Base-by-base conservation (phyloP, 2,329 filamentous ascomycete species). In the Zopfia rhizophila region DNA sequence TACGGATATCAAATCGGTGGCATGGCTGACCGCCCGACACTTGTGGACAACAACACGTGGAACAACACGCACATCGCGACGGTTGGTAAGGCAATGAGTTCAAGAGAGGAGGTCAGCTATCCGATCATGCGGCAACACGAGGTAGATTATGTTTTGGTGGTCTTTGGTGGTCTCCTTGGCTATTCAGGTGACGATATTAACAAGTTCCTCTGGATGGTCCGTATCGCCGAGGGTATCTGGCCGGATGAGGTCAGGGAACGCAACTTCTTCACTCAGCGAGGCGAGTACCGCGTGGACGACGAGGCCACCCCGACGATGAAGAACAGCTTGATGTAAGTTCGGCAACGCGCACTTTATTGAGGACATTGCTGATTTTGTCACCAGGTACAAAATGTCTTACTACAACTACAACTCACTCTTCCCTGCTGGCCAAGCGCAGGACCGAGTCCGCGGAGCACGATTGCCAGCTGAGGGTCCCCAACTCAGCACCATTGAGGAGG, bases 41-140 rank as follows among this genome's bases (percentile, higher is more conserved):
- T 99, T 23, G 94, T 99, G 23, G 94, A 99, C 80, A 99, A 99
- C 81, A 99, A 99, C 78, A 99, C 94, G 2, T 99, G 94, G 94
- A 99, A 99, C 81, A 99, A 99, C 79, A 99, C 94, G 6, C 94
- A 99, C 73, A 99, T 99, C 75, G 94, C 94, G 40, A 99, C 94
- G 11, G 94, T 99, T 47, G 94, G 94, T 67, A 99, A 99, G 79
- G 94, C 94, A 29, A 97, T 99, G 94, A 94, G 89, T 77, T 97
- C 92, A 6, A 82, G 90, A 32, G 94, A 99, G 74, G 95, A 99
- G 74, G 92, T 97, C 74, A 96, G 91, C 77, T 99, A 99, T 74
- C 91, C 91, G 3, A 99, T 99, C 70, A 93, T 99, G 84, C 89
- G 92, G 58, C 91, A 97, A 74, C 94, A 99, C 68, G 94, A 99